Percentiles rank a stretch among this genome's conserved stretches.
Conservation (phyloP, 805 yeast species). For the Blastobotrys robertii region DNA sequence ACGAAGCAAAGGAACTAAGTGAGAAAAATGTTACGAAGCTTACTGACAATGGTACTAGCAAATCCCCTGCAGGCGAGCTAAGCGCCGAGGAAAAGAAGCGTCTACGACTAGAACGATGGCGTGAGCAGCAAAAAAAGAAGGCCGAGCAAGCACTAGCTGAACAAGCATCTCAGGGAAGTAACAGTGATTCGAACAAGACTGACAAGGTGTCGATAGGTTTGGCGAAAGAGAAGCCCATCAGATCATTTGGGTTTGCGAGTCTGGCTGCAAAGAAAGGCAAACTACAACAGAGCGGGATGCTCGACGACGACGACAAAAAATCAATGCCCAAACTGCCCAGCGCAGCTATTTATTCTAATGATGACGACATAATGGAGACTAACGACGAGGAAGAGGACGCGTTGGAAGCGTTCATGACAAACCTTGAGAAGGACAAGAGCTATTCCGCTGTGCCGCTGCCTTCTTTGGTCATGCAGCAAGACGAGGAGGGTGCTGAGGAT, state of each 20-base stretch:
- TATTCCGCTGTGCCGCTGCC: conserved; percentile 3
- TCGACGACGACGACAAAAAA: neutral
- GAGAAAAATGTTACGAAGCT: neutral
- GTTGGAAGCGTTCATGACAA: conserved; percentile 37
- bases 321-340: neutral
- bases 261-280: neutral
- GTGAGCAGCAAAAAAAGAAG: conserved; percentile 53
- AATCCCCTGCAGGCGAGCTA: neutral
- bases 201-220: conserved; percentile 10
- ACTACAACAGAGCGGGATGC: neutral
- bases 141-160: conserved; percentile 30
- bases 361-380: neutral
- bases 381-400: conserved; percentile 32
- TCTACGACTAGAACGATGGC: conserved; percentile 43
- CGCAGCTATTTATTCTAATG: neutral
- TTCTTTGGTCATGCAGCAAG: conserved; percentile 10
- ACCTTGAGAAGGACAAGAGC: conserved; percentile 10
- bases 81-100: conserved; percentile 28
- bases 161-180: conserved; percentile 18
- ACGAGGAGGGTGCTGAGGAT: conserved; percentile 12
- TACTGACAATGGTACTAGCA: neutral
- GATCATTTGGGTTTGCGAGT: neutral
- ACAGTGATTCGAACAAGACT: conserved; percentile 12
- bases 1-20: neutral
- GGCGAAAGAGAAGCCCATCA: neutral